These are phyloP conservation scores for Knufia petricola DNA, from an alignment of 2,329 filamentous ascomycete genomes.

Conservation along the genomic window DNA sequence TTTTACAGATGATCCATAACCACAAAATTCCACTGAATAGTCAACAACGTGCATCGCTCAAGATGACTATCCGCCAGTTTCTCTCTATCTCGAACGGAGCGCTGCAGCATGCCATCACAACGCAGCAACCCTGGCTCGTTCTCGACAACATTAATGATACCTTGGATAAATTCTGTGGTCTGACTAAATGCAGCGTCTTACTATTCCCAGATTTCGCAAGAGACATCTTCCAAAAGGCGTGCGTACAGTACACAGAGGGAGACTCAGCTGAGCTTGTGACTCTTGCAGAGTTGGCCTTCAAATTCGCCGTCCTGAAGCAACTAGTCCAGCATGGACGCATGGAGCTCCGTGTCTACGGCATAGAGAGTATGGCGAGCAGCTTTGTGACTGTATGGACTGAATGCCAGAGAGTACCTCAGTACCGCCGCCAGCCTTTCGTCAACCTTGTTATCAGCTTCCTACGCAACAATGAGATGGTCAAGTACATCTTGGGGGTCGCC, in stretches of 20 bases:
- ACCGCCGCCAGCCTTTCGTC: constrained; percentile 56
- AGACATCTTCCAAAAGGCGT: constrained; percentile 28
- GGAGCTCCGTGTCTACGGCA: constrained; percentile 74
- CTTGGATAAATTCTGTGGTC: constrained; percentile 27
- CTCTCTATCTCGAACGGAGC: constrained; percentile 26
- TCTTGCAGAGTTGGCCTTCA: constrained; percentile 49
- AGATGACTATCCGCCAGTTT: neutral
- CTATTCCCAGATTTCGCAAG: constrained; percentile 27
- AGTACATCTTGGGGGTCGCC: constrained; percentile 81
- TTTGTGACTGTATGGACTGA: constrained; percentile 50
- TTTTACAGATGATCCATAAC: neutral
- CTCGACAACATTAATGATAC: constrained; percentile 33
- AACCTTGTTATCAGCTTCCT: constrained; percentile 50
- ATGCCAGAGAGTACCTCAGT: constrained; percentile 29
- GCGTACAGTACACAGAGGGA: constrained; percentile 14
- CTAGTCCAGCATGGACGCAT: constrained; percentile 78
- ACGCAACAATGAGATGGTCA: constrained; percentile 59
- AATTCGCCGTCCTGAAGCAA: constrained; percentile 57
- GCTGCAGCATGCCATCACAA: constrained; percentile 32
- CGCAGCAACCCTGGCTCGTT: constrained; percentile 34
- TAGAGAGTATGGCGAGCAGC: constrained; percentile 61
- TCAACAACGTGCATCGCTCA: neutral
- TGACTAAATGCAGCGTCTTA: constrained; percentile 26
- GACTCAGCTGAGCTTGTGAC: constrained; percentile 25
- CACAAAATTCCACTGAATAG: neutral